Evolutionary conservation across 202 grass and related monocot species (phyloP), one percentile per base, ranked within the genome.

Genomic region (Eragrostis tef): DNA sequence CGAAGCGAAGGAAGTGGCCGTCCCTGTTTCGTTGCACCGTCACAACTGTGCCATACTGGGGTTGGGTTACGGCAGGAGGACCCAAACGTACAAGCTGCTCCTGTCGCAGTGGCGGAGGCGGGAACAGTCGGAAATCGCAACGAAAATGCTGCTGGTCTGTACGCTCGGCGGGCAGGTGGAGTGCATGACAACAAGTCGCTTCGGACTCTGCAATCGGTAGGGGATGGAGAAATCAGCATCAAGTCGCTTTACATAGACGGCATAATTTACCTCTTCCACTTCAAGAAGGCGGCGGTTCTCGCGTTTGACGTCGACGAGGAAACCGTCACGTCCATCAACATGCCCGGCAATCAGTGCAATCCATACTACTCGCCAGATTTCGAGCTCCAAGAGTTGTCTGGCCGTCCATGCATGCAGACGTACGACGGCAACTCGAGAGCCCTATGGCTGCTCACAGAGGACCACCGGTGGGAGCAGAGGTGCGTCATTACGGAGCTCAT

Each of bases 181-280:
- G 2, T 34, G 31, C 31, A 34, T 5, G 34, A 39, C 34, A 39
- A 39, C 34, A 39, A 39, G 34, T 39, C 34, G 34, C 34, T 39
- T 39, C 34, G 34, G 34, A 39, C 34, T 39, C 2, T 75, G 10
- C 5, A 16, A 9, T 11, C 34, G 52, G 34, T 6, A 0, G 1
- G 20, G 27, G 9, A 9, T 0, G 11, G 20, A 2, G n/a, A 66
- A 10, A 67, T 68, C 48, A 7, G 11, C 31, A 0, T 1, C 11
- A 14, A 42, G n/a, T 43, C 63, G 6, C n/a, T 67, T 11, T 79
- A 79, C 77, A 26, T 68, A 6, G 64, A 79, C 10, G 49, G 64
- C 29, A 9, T 14, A 0, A 11, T 79, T 14, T 79, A 26, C n/a
- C 7, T 79, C 56, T 21, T 77, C 20, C 31, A 53, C 31, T 3